Evolutionary conservation across 345 rosid genomes (phyloP), one percentile per base, ranked within the genome.

Genomic region (Eutrema heterophyllum): DNA sequence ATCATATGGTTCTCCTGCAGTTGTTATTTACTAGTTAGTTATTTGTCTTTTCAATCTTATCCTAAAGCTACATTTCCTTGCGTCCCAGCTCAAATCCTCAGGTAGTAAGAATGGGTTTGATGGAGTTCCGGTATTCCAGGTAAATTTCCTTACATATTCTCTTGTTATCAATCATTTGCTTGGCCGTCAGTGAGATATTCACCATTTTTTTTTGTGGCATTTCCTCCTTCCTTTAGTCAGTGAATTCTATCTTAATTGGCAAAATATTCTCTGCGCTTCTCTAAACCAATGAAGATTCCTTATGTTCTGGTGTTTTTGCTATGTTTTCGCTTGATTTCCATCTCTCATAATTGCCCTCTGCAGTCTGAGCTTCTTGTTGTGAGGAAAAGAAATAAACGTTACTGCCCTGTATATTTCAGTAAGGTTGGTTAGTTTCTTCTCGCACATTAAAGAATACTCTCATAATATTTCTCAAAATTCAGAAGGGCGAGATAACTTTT

Each of bases 101-200:
- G 82, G 68, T 81, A 63, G 58, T 35, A 88, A 74, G 74, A 78
- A 61, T 67, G 91, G 89, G 30, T 94, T 94, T 70, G 97, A 94
- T 82, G 97, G 97, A 82, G 98, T 94, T 80, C 98, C 98, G 2
- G 88, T 94, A 68, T 94, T 94, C 63, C 97, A 94, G 97, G 98
- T 94, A 79, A 3, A 77, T 55, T 52, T 5, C 12, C 41, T 45
- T 5, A 18, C 58, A 24, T 18, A 16, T n/a, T 12, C 4, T 38
- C 0, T 59, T 26, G 52, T n/a, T 21, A 24, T 57, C 52, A 39
- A 9, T 14, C 24, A 9, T 64, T 21, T 45, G 32, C 33, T 43
- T 10, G 12, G 41, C 3, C 0, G 30, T 64, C 8, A 21, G 21
- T 21, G 21, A 21, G 53, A 39, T 54, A 33, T 35, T 50, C 21